Evolutionary conservation across 345 rosid genomes (phyloP).

Genomic region (Melaleuca quinquenervia): DNA sequence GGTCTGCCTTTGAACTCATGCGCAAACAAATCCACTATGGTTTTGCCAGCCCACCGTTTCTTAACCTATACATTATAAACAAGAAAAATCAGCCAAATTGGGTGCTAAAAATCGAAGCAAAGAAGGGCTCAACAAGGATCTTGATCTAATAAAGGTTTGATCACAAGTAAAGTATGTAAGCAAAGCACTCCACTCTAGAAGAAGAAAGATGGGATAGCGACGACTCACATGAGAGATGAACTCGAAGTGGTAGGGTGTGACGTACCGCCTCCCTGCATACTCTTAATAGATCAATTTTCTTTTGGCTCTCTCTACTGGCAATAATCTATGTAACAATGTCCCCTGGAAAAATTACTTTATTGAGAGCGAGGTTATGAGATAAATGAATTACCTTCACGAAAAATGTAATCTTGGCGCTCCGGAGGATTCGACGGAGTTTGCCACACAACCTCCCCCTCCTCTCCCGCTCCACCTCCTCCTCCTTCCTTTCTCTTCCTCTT

Average conservation of each 20-base stretch:
- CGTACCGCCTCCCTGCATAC: slow-evolving; percentile 68
- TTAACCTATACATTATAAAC: slow-evolving; percentile 35
- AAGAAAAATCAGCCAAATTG: background rate
- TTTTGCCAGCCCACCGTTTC: slow-evolving; percentile 87
- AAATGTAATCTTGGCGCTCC: slow-evolving; percentile 50
- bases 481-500: slow-evolving; percentile 18
- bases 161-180: background rate
- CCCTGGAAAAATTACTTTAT: background rate
- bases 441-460: slow-evolving; percentile 45
- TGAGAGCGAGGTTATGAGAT: background rate
- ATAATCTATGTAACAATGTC: background rate
- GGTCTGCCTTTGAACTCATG: slow-evolving; percentile 85
- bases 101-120: background rate
- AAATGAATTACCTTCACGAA: slow-evolving; percentile 39
- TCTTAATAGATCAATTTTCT: background rate
- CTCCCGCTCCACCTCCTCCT: slow-evolving; percentile 1
- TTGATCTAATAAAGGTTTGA: background rate
- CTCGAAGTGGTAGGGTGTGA: slow-evolving; percentile 78
- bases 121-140: background rate
- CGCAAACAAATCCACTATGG: slow-evolving; percentile 76
- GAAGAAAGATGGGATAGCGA: background rate
- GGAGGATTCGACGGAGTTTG: slow-evolving; percentile 62
- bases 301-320: background rate
- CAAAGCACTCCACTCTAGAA: background rate
- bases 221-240: slow-evolving; percentile 71